Evolutionary conservation across 495 filamentous ascomycete species (phyloP), one percentile per base, ranked within the genome.

Genomic region (Penicillium tannophilum): DNA sequence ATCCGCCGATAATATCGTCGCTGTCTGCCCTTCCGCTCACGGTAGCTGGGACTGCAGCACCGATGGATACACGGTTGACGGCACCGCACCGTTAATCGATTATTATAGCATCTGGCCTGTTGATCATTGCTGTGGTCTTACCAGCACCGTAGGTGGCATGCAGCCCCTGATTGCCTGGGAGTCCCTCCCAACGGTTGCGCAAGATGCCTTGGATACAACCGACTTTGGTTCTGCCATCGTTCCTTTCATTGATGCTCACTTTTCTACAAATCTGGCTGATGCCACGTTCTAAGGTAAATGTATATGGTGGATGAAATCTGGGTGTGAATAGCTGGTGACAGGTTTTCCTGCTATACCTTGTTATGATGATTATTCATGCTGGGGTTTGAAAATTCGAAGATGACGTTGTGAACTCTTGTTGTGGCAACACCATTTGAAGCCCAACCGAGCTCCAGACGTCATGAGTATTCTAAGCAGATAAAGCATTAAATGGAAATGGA

Each of bases 111-210:
- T 69, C 20, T 82, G 77, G 78, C 79, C 81, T 7, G 39, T 84
- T 11, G 68, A 85, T 58, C 81, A 85, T 54, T 70, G 75, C 41
- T 68, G 71, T 28, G 76, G 75, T 14, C 61, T 81, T 14, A 82
- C 78, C 6, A 58, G 30, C 6, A 72, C 67, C 1, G 72, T 79
- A 24, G 82, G 80, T 14, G 81, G 79, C 6, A 65, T 70, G 24
- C 80, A 84, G 71, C 81, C 81, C 11, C 57, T 85, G 53, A 73
- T 84, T 58, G 81, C 81, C 4, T 84, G 80, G 79, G 81, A 84
- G 58, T 77, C 71, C n/a, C 52, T 85, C 63, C 68, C 76, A 5
- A 44, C 61, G 4, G 61, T 49, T 11, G 66, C 63, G 2, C 66
- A 63, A 42, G 31, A 50, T 55, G 64, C 66, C 2, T 35, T 69